Evolutionary conservation across 805 yeast genomes (phyloP).

Genomic region (Maudiozyma turicensis): DNA sequence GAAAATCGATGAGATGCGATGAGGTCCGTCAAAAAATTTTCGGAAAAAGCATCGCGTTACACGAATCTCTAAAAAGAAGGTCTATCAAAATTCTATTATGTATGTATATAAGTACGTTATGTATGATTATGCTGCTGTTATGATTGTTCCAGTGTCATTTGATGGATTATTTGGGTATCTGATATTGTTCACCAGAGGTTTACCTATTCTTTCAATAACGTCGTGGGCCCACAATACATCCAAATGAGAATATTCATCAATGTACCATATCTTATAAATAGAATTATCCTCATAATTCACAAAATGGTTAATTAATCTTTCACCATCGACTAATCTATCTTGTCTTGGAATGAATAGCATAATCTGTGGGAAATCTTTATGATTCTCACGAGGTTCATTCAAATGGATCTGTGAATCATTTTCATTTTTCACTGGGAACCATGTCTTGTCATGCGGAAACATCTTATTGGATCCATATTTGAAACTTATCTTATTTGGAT

Average conservation of each 20-base stretch:
- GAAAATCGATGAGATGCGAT: too few relatives aligned
- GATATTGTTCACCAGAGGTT: slow-evolving; percentile 32
- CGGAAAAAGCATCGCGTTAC: too few relatives aligned
- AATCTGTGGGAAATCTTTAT: slow-evolving; percentile 43
- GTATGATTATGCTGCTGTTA: neutral
- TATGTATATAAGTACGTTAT: neutral
- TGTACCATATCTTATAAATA: slow-evolving; percentile 25
- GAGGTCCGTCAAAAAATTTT: too few relatives aligned
- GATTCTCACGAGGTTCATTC: slow-evolving; percentile 28
- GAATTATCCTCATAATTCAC: slow-evolving; percentile 40
- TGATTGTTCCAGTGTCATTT: neutral
- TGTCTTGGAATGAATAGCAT: slow-evolving; percentile 59
- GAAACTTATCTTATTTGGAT: slow-evolving; percentile 34
- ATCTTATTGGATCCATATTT: slow-evolving; percentile 31
- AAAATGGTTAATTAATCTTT: slow-evolving; percentile 55
- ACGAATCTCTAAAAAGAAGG: neutral
- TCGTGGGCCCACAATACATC: slow-evolving; percentile 93
- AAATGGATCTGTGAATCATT: slow-evolving; percentile 11
- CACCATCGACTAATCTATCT: slow-evolving; percentile 75
- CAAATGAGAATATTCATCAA: slow-evolving; percentile 69
- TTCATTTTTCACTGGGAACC: slow-evolving; percentile 36
- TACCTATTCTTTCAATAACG: slow-evolving; percentile 55
- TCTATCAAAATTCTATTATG: neutral
- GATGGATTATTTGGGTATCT: slow-evolving; percentile 5
- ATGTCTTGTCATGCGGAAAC: slow-evolving; percentile 41